A percentile compares a stretch with the other conserved stretches of the same genome.
Evolutionary conservation across 768 basidiomycete genomes (phyloP).

Genomic region (Rhodotorula paludigena): DNA sequence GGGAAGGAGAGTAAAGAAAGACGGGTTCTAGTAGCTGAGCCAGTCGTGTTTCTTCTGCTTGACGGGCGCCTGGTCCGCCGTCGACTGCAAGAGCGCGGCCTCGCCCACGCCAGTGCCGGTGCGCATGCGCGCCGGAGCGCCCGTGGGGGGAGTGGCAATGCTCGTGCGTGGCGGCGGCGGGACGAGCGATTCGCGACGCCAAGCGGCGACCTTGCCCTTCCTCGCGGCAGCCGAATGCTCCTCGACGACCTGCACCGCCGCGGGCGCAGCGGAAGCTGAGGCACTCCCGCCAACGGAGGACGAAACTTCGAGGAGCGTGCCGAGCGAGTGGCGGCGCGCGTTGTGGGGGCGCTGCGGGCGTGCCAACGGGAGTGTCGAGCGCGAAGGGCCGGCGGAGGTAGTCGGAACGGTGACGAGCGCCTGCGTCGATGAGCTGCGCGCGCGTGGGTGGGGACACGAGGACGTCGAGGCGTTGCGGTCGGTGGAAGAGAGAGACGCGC

Average conservation of each 20-base stretch:
- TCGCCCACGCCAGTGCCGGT: too few relatives aligned
- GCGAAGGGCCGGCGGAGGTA: background rate
- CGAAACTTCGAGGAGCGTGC: constrained; percentile 27
- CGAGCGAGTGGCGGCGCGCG: constrained; percentile 28
- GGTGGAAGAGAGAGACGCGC: too few relatives aligned
- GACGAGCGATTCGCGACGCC: background rate
- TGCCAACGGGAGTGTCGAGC: too few relatives aligned
- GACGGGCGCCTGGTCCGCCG: background rate
- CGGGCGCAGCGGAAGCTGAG: background rate
- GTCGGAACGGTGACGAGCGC: background rate
- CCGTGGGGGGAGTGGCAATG: background rate
- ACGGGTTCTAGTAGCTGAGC: constrained; percentile 22
- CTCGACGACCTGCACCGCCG: background rate
- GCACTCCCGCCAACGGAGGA: background rate
- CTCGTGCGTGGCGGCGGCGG: too few relatives aligned
- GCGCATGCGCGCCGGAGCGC: background rate
- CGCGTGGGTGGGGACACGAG: too few relatives aligned
- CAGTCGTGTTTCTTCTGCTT: constrained; percentile 24
- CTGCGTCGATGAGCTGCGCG: constrained; percentile 1
- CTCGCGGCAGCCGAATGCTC: too few relatives aligned
- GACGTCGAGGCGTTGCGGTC: too few relatives aligned
- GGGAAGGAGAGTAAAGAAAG: background rate
- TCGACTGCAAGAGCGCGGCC: background rate
- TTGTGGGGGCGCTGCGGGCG: background rate
- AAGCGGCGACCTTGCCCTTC: constrained; percentile 13